Conservation (phyloP, 1,284 basidiomycete genomes). For the Trametes versicolor region DNA sequence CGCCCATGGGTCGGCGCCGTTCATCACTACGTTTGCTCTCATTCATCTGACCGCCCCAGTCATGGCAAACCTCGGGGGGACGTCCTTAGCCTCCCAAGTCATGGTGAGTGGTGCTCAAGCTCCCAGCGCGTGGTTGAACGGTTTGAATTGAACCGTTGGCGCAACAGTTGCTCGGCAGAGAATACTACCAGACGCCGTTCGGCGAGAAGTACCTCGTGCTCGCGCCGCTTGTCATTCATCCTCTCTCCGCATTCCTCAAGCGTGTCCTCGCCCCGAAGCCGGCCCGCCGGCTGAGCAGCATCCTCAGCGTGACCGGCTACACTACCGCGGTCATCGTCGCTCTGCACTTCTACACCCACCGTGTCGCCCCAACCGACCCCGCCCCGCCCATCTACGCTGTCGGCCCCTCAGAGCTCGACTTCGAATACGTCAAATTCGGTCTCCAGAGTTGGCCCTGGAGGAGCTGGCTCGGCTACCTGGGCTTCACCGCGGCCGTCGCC, state of each 20-base stretch:
- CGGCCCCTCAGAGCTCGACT: constrained; percentile 77
- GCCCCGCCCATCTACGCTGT: constrained; percentile 60
- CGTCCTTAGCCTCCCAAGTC: constrained; percentile 67
- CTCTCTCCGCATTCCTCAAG: constrained; percentile 62
- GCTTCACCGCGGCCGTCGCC: constrained; percentile 59
- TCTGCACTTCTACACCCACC: constrained; percentile 71
- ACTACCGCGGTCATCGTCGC: constrained; percentile 63
- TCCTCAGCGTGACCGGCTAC: constrained; percentile 67
- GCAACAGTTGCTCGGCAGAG: constrained; percentile 56
- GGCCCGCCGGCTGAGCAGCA: constrained; percentile 53
- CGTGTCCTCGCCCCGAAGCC: constrained; percentile 55
- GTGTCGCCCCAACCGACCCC: constrained; percentile 57
- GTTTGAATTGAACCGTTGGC: neutral
- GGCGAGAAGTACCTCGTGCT: constrained; percentile 72
- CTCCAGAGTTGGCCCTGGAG: constrained; percentile 67
- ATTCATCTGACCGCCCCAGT: constrained; percentile 77
- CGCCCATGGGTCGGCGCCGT: constrained; percentile 66
- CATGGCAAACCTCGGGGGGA: constrained; percentile 73
- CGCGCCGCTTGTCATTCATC: constrained; percentile 66
- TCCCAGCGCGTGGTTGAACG: neutral
- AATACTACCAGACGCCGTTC: constrained; percentile 78
- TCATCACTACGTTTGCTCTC: constrained; percentile 68
- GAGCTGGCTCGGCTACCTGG: constrained; percentile 67
- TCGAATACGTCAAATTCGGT: constrained; percentile 76
- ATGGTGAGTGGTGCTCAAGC: constrained; percentile 59